These are phyloP conservation scores for Gymnopilus dilepis DNA, from an alignment of 768 basidiomycete species.

Conservation along the genomic window DNA sequence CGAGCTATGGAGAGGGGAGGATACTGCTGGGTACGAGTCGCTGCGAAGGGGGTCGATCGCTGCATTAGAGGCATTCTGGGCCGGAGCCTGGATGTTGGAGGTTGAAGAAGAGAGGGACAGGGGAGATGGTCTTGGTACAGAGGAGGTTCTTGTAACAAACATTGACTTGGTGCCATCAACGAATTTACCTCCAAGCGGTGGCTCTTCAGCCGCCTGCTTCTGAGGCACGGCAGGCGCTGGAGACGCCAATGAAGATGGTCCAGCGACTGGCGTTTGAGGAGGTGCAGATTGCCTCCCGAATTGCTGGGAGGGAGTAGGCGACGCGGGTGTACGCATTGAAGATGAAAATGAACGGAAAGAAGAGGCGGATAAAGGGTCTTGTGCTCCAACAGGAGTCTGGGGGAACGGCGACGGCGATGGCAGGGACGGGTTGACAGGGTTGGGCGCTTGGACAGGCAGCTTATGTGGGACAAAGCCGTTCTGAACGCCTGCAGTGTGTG, in stretches of 20 bases:
- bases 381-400: slow-evolving; percentile 28
- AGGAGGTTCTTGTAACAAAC: slow-evolving; percentile 61
- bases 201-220: slow-evolving; percentile 39
- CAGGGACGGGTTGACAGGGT: slow-evolving; percentile 22
- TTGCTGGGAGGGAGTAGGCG: slow-evolving; percentile 25
- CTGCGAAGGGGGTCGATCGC: slow-evolving; percentile 44
- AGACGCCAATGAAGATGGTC: slow-evolving; percentile 49
- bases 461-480: slow-evolving; percentile 35
- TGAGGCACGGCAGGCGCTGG: slow-evolving; percentile 34
- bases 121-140: slow-evolving; percentile 38
- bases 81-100: slow-evolving; percentile 26
- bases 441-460: slow-evolving; percentile 21
- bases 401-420: slow-evolving; percentile 28
- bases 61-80: slow-evolving; percentile 18
- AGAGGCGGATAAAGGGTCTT: slow-evolving; percentile 35
- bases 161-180: slow-evolving; percentile 82
- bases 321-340: slow-evolving; percentile 21
- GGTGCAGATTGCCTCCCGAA: slow-evolving; percentile 24
- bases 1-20: slow-evolving; percentile 36
- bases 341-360: slow-evolving; percentile 33
- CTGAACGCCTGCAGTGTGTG: slow-evolving; percentile 39
- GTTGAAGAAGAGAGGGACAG: slow-evolving; percentile 42
- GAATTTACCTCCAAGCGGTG: slow-evolving; percentile 68
- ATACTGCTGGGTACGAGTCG: slow-evolving; percentile 36
- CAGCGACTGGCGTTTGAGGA: slow-evolving; percentile 52